Conservation (phyloP, 2,329 filamentous ascomycete species). For the Teratosphaeria viscida region DNA sequence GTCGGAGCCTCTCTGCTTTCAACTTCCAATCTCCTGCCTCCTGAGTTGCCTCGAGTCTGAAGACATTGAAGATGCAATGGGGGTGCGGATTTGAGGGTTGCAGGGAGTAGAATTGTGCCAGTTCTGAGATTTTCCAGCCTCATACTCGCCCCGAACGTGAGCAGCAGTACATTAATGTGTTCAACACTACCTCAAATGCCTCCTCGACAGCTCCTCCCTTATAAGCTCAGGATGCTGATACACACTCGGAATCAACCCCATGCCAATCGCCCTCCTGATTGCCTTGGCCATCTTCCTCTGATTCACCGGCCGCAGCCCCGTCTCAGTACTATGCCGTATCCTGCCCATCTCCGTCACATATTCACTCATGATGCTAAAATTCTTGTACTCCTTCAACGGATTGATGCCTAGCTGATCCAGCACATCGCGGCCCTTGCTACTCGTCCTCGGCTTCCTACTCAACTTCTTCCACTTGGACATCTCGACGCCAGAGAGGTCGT, state of each 20-base stretch:
- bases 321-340: slow-evolving; percentile 66
- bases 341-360: slow-evolving; percentile 77
- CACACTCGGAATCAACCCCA: slow-evolving; percentile 78
- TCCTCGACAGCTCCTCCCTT: slow-evolving; percentile 4
- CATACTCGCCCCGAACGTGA: no score
- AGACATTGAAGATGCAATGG: no score
- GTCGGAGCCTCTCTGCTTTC: no score
- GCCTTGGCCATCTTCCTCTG: slow-evolving; percentile 91
- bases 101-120: no score
- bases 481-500: slow-evolving; percentile 70
- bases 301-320: slow-evolving; percentile 76
- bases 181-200: not conserved
- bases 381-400: slow-evolving; percentile 84
- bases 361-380: slow-evolving; percentile 84
- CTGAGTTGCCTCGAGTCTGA: no score
- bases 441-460: slow-evolving; percentile 22
- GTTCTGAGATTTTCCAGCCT: no score
- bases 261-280: slow-evolving; percentile 73
- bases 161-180: no score
- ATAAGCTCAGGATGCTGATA: slow-evolving; percentile 81
- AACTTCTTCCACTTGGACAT: slow-evolving; percentile 67
- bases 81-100: no score
- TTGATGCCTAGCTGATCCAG: slow-evolving; percentile 72
- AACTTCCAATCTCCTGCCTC: no score
- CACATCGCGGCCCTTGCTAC: slow-evolving; percentile 44